Evolutionary conservation across 23 red algal species (phyloP), one percentile per base, ranked within the genome.

Genomic region (Gracilariopsis chorda): DNA sequence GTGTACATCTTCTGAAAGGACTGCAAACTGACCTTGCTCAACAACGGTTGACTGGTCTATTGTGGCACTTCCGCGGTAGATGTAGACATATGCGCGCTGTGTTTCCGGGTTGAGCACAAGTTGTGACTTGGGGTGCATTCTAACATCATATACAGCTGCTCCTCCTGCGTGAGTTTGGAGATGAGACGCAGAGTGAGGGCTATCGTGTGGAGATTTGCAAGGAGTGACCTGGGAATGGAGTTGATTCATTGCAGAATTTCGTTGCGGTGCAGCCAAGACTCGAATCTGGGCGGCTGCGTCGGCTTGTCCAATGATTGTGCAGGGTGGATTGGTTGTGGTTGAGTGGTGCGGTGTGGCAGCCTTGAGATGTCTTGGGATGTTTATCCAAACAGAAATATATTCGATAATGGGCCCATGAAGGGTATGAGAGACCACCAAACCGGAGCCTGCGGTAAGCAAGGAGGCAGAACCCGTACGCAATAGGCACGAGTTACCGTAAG

Each of bases 351-450:
- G 82, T 33, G 62, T 17, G 39, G 82, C 58, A 2, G 62, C 58
- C 27, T 65, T 64, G 21, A 64, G 59, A 21, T 86, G 41, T n/a
- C 62, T 49, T 1, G 82, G 82, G 49, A 86, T 86, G 42, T 86
- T 86, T n/a, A 86, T 86, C 82, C 82, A 86, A 17, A 86, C 46
- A 11, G 82, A 86, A n/a, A 86, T 51, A 27, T 86, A 86, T 42
- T 86, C 82, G 0, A 86, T 70, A 27, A 42, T 86, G 0, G 82
- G 82, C 14, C 82, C 82, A 27, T 64, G 40, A 27, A 86, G 41
- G 17, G 62, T 70, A 56, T 86, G 82, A 4, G 82, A 86, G 13
- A 69, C 82, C 19, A 86, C 62, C n/a, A 86, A 62, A 28, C 82
- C 82, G 10, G 82, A 86, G 9, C 82, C 82, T 4, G 82, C 82